Evolutionary conservation across 495 filamentous ascomycete species (phyloP).

Genomic region (Mytilinidion resinicola): DNA sequence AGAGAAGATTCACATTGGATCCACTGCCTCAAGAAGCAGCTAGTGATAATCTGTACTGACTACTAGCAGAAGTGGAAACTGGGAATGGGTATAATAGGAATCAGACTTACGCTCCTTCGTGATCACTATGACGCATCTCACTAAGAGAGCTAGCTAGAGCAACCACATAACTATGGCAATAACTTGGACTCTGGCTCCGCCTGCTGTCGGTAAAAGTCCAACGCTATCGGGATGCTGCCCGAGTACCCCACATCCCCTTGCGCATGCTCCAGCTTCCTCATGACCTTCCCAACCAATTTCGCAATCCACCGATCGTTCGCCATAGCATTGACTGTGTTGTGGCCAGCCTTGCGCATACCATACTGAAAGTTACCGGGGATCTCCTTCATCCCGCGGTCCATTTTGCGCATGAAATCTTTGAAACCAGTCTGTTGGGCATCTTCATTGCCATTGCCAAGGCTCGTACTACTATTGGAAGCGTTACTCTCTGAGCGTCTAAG

Average conservation of each 20-base stretch:
- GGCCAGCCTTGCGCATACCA: constrained; percentile 19
- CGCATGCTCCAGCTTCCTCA: constrained; percentile 34
- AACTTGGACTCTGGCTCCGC: constrained; percentile 24
- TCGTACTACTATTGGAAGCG: not conserved
- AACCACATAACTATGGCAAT: constrained; percentile 25
- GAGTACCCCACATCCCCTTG: constrained; percentile 36
- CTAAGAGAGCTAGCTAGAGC: too few species aligned
- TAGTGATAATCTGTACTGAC: too few species aligned
- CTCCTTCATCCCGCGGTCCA: constrained; percentile 27
- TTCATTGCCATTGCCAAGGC: not conserved
- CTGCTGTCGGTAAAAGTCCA: constrained; percentile 23
- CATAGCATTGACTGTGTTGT: constrained; percentile 27
- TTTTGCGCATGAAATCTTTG: constrained; percentile 15
- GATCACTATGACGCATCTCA: too few species aligned
- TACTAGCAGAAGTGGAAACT: too few species aligned
- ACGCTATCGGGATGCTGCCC: constrained; percentile 25
- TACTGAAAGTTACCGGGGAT: constrained; percentile 12
- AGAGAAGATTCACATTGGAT: too few species aligned
- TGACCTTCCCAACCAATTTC: constrained; percentile 38
- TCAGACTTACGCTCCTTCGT: too few species aligned
- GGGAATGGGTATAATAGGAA: too few species aligned
- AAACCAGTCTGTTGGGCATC: constrained; percentile 2
- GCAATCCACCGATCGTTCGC: constrained; percentile 41
- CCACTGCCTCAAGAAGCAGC: too few species aligned
- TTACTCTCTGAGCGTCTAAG: constrained; percentile 4